These are phyloP conservation scores for Keithomyces neogunnii DNA, from an alignment of 2,329 filamentous ascomycete genomes.

Conservation along the genomic window DNA sequence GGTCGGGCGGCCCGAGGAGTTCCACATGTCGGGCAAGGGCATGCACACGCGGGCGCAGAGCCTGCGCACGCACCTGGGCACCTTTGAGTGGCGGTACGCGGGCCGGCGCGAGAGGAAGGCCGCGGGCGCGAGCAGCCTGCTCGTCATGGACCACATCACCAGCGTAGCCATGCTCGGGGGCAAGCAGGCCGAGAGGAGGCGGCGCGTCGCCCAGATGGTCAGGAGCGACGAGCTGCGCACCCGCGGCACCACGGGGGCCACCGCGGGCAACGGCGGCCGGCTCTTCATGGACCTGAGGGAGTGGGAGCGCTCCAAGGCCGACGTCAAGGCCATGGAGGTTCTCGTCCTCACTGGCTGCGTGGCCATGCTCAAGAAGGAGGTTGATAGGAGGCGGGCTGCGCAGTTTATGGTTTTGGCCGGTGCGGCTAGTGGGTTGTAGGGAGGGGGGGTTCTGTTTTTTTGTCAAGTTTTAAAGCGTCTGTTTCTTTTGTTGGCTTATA, in stretches of 20 bases:
- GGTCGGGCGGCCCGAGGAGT: constrained; percentile 14
- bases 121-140: constrained; percentile 29
- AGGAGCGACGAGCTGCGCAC: constrained; percentile 31
- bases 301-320: constrained; percentile 25
- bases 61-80: constrained; percentile 39
- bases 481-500: too few relatives aligned
- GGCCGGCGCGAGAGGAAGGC: constrained; percentile 35
- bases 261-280: constrained; percentile 43
- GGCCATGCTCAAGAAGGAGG: constrained; percentile 57
- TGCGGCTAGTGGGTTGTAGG: constrained; percentile 12
- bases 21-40: constrained; percentile 23
- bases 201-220: constrained; percentile 33
- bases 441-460: not conserved
- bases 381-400: constrained; percentile 45
- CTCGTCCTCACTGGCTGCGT: constrained; percentile 48
- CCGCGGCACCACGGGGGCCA: constrained; percentile 24
- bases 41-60: constrained; percentile 36
- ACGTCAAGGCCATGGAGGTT: constrained; percentile 33
- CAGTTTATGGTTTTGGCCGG: constrained; percentile 39
- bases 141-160: constrained; percentile 44
- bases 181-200: constrained; percentile 20
- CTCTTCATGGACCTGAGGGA: constrained; percentile 33
- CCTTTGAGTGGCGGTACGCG: constrained; percentile 49
- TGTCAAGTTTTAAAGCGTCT: not conserved
- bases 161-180: constrained; percentile 19